These are phyloP conservation scores for Dothideomycetes sp. DNA, from an alignment of 2,329 filamentous ascomycete species.

Conservation along the genomic window DNA sequence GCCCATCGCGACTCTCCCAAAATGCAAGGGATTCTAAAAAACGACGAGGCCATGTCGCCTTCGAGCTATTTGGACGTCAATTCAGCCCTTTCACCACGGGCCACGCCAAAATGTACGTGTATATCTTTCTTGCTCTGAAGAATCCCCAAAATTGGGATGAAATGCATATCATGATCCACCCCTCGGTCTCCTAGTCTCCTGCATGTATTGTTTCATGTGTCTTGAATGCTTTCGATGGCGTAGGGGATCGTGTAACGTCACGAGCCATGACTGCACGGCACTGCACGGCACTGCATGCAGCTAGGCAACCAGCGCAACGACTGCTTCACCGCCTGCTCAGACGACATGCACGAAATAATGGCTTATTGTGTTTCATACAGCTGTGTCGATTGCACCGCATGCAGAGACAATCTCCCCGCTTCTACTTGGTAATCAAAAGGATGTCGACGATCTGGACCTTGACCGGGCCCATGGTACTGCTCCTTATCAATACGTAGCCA, in stretches of 20 bases:
- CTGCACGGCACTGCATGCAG: too few species aligned
- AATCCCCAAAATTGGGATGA: too few species aligned
- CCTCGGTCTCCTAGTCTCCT: not conserved
- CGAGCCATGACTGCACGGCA: too few species aligned
- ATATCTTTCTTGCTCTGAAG: too few species aligned
- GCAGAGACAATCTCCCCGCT: conserved; percentile 36
- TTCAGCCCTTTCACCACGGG: not conserved
- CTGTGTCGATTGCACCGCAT: conserved; percentile 33
- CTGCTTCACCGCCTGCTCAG: too few species aligned
- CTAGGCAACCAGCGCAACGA: too few species aligned
- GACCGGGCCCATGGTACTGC: conserved; percentile 16
- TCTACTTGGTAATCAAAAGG: conserved; percentile 34
- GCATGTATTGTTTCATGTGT: too few species aligned
- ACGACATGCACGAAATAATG: not conserved
- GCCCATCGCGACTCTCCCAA: conserved; percentile 7
- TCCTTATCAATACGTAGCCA: conserved; percentile 25
- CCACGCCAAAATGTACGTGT: conserved; percentile 6
- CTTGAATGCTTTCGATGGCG: too few species aligned
- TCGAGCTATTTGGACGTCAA: conserved; percentile 3
- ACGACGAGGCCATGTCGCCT: conserved; percentile 7
- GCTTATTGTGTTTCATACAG: conserved; percentile 18
- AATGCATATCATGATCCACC: too few species aligned
- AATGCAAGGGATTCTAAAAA: conserved; percentile 7
- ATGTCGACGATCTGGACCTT: conserved; percentile 30
- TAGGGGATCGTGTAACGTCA: too few species aligned